Evolutionary conservation across 163 green algal species (phyloP).

Genomic region (Coccomyxa subellipsoidea): DNA sequence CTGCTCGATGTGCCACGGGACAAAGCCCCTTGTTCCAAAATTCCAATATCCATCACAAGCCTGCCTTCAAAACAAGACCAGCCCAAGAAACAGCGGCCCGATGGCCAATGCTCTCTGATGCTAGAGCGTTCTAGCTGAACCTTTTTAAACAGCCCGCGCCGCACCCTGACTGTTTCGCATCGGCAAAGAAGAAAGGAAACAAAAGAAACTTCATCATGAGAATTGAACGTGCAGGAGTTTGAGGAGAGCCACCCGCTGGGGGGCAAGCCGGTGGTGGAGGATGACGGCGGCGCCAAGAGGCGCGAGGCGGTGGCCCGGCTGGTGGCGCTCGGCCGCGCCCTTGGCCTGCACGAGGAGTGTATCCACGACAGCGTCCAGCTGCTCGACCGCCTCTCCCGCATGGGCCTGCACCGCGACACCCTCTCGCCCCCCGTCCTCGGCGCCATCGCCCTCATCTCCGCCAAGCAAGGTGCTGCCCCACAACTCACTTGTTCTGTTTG

Average conservation of each 20-base stretch:
- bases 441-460: background rate
- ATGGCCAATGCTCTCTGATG: no score
- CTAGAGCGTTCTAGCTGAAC: no score
- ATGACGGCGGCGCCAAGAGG: constrained; percentile 1
- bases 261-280: background rate
- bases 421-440: background rate
- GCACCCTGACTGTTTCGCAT: no score
- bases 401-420: background rate
- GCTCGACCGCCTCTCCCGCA: constrained; percentile 51
- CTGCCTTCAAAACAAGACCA: no score
- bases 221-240: constrained; percentile 27
- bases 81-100: no score
- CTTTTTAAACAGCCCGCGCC: no score
- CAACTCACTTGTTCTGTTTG: no score
- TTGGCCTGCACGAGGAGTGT: constrained; percentile 57
- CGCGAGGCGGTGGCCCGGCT: constrained; percentile 1
- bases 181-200: no score
- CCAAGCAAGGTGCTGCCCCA: constrained; percentile 9
- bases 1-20: no score
- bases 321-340: constrained; percentile 18
- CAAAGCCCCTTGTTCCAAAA: no score
- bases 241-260: constrained; percentile 11
- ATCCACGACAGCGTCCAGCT: constrained; percentile 73
- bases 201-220: background rate
- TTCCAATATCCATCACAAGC: no score